Conservation (phyloP, 805 yeast genomes). For the Nakazawaea wyomingensis region DNA sequence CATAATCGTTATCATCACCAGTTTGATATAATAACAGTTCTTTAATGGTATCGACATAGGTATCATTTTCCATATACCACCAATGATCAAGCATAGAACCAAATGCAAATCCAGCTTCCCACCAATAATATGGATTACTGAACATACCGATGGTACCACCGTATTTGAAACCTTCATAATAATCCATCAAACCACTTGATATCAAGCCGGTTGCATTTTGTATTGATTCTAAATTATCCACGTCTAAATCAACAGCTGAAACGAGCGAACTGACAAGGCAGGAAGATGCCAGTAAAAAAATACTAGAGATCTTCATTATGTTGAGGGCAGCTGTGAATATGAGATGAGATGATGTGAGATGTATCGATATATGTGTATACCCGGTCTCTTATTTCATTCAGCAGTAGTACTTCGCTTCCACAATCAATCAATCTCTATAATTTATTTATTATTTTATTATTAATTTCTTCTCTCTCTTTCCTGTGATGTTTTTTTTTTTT, state of each 20-base stretch:
- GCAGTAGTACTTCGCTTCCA: no score
- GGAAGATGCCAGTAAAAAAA: not conserved
- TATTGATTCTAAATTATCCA: conserved; percentile 32
- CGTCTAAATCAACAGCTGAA: conserved; percentile 26
- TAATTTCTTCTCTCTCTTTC: no score
- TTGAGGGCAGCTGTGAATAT: no score
- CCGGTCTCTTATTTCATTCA: no score
- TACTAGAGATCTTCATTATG: not conserved
- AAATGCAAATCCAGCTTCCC: conserved; percentile 86
- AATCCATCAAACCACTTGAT: conserved; percentile 72
- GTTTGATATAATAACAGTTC: conserved; percentile 62
- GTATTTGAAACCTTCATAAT: conserved; percentile 59
- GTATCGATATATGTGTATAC: not conserved
- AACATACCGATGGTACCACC: conserved; percentile 77
- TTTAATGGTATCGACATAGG: conserved; percentile 52
- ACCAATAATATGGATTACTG: conserved; percentile 76
- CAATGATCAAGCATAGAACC: conserved; percentile 69
- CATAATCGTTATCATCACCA: conserved; percentile 59
- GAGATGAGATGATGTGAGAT: no score
- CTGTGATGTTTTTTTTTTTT: no score
- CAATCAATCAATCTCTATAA: no score
- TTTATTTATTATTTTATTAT: no score
- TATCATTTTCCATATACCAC: conserved; percentile 61
- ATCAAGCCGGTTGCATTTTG: conserved; percentile 53
- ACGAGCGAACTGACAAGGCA: conserved; percentile 4